phyloP scores from a whole-genome alignment of 768 basidiomycete species.

The Rhizopogon vulgaris region DNA sequence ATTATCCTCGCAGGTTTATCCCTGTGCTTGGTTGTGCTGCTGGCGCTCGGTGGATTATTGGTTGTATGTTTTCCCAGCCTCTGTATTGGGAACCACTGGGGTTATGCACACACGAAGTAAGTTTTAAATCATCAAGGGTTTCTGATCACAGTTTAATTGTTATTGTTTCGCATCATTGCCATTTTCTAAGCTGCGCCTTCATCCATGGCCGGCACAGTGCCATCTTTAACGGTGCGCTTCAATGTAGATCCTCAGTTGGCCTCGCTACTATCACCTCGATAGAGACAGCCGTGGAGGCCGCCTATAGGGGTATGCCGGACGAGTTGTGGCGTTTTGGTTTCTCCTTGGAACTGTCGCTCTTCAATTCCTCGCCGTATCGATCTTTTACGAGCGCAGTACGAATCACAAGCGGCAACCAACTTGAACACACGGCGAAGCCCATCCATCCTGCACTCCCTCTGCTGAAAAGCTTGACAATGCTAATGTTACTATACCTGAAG shows the following conservation, averaged over 20 bases:
- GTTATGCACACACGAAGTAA: slow-evolving; percentile 45
- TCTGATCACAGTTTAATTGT: background rate
- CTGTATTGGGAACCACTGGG: slow-evolving; percentile 41
- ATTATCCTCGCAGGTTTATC: slow-evolving; percentile 37
- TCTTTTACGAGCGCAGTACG: slow-evolving; percentile 28
- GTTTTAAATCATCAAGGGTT: slow-evolving; percentile 8
- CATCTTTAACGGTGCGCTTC: slow-evolving; percentile 48
- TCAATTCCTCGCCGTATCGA: slow-evolving; percentile 25
- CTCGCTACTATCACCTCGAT: slow-evolving; percentile 44
- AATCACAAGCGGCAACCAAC: slow-evolving; percentile 4
- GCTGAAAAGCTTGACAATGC: background rate
- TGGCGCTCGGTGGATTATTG: slow-evolving; percentile 42
- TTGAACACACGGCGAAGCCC: background rate
- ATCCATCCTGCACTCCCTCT: background rate
- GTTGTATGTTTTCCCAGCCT: slow-evolving; percentile 43
- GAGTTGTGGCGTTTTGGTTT: slow-evolving; percentile 41
- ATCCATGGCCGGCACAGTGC: slow-evolving; percentile 48
- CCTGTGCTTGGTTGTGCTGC: slow-evolving; percentile 31
- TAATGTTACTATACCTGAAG: background rate
- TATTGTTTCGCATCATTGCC: slow-evolving; percentile 34
- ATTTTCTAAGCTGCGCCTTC: slow-evolving; percentile 43
- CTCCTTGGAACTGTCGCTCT: slow-evolving; percentile 29
- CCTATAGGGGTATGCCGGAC: slow-evolving; percentile 31
- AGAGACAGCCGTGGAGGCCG: slow-evolving; percentile 35
- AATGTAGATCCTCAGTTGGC: slow-evolving; percentile 47